A percentile compares a stretch with the other conserved stretches of the same genome.
Evolutionary conservation across 139 green algal genomes (phyloP).

Genomic region (Asterochloris sp.): DNA sequence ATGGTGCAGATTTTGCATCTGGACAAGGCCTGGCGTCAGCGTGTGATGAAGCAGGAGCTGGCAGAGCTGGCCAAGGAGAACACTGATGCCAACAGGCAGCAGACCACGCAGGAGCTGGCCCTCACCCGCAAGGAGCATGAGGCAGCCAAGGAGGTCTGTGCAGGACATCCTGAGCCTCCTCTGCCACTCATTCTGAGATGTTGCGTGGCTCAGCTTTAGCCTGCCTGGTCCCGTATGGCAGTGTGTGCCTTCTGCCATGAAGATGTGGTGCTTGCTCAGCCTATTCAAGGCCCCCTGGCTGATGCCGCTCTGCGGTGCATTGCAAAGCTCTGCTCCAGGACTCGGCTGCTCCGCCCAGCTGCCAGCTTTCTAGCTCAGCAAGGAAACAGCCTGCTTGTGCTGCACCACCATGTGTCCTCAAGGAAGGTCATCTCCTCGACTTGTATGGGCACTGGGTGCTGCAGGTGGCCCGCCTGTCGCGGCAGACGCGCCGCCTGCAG

Average conservation of each 20-base stretch:
- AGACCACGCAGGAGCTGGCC: not conserved
- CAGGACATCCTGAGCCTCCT: not conserved
- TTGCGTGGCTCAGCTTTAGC: no score
- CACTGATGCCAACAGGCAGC: not conserved
- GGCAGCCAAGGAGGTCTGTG: constrained; percentile 13
- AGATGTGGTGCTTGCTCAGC: no score
- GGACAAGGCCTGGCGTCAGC: constrained; percentile 14
- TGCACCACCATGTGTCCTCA: no score
- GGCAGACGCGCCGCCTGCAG: constrained; percentile 3
- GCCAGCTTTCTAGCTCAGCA: no score
- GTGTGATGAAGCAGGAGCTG: constrained; percentile 12
- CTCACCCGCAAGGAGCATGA: constrained; percentile 5
- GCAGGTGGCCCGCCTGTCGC: not conserved
- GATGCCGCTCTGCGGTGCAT: no score
- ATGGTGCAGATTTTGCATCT: constrained; percentile 5
- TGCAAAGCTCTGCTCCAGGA: no score
- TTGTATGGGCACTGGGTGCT: not conserved
- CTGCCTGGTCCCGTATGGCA: no score
- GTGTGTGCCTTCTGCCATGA: no score
- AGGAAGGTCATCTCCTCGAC: no score
- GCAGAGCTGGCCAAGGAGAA: not conserved
- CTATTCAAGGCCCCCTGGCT: no score
- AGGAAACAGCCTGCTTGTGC: no score
- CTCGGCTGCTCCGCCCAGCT: no score
- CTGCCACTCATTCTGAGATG: not conserved